Percentiles rank a stretch among this genome's conserved stretches.
Conservation (phyloP, 1,139 yeast genomes). For the Kodamaea plutei region DNA sequence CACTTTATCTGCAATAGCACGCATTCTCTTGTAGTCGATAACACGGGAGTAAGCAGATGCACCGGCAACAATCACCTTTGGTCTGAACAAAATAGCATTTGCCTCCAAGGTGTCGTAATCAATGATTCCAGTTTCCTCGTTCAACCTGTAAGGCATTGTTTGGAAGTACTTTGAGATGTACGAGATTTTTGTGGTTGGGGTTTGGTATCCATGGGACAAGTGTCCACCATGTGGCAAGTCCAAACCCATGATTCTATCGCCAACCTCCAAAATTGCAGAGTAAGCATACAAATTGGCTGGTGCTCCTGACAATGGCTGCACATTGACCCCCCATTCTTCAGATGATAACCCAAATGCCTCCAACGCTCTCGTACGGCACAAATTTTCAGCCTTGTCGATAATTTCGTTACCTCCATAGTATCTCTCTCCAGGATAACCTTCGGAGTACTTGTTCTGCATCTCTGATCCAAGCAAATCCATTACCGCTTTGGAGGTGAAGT, state of each 20-base stretch:
- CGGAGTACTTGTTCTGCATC: slow-evolving; percentile 98
- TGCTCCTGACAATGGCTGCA: slow-evolving; percentile 90
- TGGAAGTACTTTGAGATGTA: slow-evolving; percentile 90
- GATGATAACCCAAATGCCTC: slow-evolving; percentile 77
- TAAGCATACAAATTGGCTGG: slow-evolving; percentile 95
- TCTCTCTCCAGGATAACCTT: slow-evolving; percentile 96
- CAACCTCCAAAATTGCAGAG: slow-evolving; percentile 85
- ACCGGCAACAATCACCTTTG: slow-evolving; percentile 93
- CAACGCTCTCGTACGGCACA: slow-evolving; percentile 90
- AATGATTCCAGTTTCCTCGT: slow-evolving; percentile 80
- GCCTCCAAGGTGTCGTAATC: slow-evolving; percentile 87
- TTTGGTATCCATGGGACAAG: slow-evolving; percentile 93
- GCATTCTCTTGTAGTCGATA: slow-evolving; percentile 87
- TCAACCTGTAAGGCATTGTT: slow-evolving; percentile 93
- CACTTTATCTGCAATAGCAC: slow-evolving; percentile 83
- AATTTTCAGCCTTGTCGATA: slow-evolving; percentile 83
- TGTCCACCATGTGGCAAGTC: slow-evolving; percentile 98
- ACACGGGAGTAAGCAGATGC: slow-evolving; percentile 93
- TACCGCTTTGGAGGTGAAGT: slow-evolving; percentile 91
- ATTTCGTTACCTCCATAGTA: slow-evolving; percentile 96
- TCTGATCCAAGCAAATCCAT: slow-evolving; percentile 93
- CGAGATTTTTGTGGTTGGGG: slow-evolving; percentile 81
- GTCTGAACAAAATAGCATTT: slow-evolving; percentile 84
- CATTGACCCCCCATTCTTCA: slow-evolving; percentile 92
- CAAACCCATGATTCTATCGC: slow-evolving; percentile 93